These are phyloP conservation scores for Aspergillus sp. DNA, from an alignment of 2,329 filamentous ascomycete species.

Conservation along the genomic window DNA sequence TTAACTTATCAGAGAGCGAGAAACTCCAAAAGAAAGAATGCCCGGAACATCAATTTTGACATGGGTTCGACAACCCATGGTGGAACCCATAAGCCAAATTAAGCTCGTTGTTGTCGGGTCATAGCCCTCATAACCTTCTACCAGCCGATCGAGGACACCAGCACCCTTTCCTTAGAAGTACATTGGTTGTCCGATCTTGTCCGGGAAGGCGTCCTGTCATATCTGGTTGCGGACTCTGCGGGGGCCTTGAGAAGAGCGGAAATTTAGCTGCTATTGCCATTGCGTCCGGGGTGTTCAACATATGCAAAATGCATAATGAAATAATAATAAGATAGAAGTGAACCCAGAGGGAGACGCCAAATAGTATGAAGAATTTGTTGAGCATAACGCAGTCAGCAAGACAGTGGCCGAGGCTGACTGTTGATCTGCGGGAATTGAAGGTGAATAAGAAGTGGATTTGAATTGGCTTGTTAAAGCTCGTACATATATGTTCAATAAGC, in stretches of 20 bases:
- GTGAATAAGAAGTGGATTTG: too few relatives aligned
- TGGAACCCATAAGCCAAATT: conserved; percentile 9
- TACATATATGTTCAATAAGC: too few relatives aligned
- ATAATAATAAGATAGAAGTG: background rate
- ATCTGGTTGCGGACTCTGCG: conserved; percentile 6
- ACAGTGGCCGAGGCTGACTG: background rate
- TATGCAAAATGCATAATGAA: background rate
- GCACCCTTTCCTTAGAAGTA: conserved; percentile 11
- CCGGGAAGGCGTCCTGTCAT: conserved; percentile 5
- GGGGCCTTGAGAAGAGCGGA: conserved; percentile 4
- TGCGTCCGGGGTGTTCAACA: background rate
- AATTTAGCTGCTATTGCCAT: conserved; percentile 2
- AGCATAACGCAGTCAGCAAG: background rate
- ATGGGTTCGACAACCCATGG: conserved; percentile 4
- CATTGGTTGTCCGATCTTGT: conserved; percentile 4
- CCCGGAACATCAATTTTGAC: conserved; percentile 10
- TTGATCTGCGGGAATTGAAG: conserved; percentile 1
- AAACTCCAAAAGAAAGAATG: conserved; percentile 7
- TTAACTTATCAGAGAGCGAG: conserved; percentile 4
- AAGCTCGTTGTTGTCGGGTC: conserved; percentile 6
- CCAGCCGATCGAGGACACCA: conserved; percentile 9
- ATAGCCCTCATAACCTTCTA: conserved; percentile 5
- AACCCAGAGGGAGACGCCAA: background rate
- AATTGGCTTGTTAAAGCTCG: too few relatives aligned
- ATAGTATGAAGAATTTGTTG: background rate